A percentile compares a stretch with the other conserved stretches of the same genome.
These are phyloP conservation scores for Raphanus hybrid DNA, from an alignment of 441 rosid species.

Conservation along the genomic window DNA sequence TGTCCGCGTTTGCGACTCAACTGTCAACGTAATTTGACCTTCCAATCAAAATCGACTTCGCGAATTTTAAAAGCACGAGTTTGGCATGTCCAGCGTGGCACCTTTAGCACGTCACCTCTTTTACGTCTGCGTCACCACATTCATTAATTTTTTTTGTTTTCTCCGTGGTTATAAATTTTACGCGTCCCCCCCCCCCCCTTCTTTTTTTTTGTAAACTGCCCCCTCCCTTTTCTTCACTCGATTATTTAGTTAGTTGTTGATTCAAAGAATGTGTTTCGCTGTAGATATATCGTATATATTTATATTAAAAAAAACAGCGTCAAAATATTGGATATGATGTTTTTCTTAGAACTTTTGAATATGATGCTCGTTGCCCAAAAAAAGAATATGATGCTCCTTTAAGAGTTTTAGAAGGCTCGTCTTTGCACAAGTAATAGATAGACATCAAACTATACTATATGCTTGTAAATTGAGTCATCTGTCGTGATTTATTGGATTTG, in stretches of 20 bases:
- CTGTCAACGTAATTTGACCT: slow-evolving; percentile 18
- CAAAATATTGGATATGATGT: background rate
- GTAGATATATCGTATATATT: background rate
- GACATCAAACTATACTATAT: background rate
- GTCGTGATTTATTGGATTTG: background rate
- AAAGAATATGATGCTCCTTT: too few species aligned
- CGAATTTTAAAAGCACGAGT: slow-evolving; percentile 26
- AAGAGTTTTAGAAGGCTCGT: background rate
- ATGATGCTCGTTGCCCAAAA: too few species aligned
- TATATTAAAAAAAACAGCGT: background rate
- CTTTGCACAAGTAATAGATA: background rate
- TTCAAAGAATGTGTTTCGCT: background rate
- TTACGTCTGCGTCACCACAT: background rate
- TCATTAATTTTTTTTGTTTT: too few species aligned
- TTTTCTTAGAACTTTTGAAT: too few species aligned
- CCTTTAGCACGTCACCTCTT: slow-evolving; percentile 12
- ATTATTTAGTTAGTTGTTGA: background rate
- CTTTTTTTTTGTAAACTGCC: too few species aligned
- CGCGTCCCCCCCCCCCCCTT: too few species aligned
- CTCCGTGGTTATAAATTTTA: too few species aligned
- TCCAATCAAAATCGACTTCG: background rate
- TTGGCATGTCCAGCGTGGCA: slow-evolving; percentile 26
- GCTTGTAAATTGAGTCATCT: slow-evolving; percentile 2
- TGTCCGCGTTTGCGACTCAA: slow-evolving; percentile 20
- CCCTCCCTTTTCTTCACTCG: too few species aligned